These are phyloP conservation scores for Dipodascopsis uninucleata DNA, from an alignment of 805 yeast species.

Conservation along the genomic window DNA sequence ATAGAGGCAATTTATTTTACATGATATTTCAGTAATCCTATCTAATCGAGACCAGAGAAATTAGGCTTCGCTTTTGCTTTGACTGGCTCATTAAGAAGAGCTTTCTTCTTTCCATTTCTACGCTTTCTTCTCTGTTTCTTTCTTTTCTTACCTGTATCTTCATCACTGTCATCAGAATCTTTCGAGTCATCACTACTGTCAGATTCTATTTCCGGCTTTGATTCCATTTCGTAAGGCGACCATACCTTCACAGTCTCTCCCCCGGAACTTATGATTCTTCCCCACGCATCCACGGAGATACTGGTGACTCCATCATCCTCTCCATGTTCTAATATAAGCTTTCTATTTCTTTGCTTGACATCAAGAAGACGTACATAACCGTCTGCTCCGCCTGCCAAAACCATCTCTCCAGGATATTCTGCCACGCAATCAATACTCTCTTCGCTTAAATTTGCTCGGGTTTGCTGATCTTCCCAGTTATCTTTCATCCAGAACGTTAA, in stretches of 20 bases:
- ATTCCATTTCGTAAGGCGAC: slow-evolving; percentile 39
- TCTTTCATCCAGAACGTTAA: slow-evolving; percentile 82
- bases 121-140: slow-evolving; percentile 11
- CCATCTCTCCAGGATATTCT: slow-evolving; percentile 40
- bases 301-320: slow-evolving; percentile 67
- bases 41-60: slow-evolving; percentile 11
- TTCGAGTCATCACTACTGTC: slow-evolving; percentile 37
- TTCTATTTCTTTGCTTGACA: slow-evolving; percentile 57
- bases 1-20: too few species aligned
- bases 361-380: slow-evolving; percentile 70
- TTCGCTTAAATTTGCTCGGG: slow-evolving; percentile 65
- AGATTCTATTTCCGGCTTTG: slow-evolving; percentile 18
- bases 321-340: slow-evolving; percentile 66
- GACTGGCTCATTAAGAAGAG: slow-evolving; percentile 34
- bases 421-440: slow-evolving; percentile 70
- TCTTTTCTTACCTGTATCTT: slow-evolving; percentile 38
- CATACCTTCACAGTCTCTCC: slow-evolving; percentile 80
- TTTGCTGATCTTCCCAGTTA: slow-evolving; percentile 61
- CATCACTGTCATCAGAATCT: slow-evolving; percentile 38
- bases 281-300: slow-evolving; percentile 76
- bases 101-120: slow-evolving; percentile 29
- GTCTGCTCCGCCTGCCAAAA: slow-evolving; percentile 60
- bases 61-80: slow-evolving; percentile 3
- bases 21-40: too few species aligned
- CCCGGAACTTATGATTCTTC: slow-evolving; percentile 75